Base-by-base conservation (phyloP, 768 basidiomycete genomes). In the Agrocybe chaxingu region DNA sequence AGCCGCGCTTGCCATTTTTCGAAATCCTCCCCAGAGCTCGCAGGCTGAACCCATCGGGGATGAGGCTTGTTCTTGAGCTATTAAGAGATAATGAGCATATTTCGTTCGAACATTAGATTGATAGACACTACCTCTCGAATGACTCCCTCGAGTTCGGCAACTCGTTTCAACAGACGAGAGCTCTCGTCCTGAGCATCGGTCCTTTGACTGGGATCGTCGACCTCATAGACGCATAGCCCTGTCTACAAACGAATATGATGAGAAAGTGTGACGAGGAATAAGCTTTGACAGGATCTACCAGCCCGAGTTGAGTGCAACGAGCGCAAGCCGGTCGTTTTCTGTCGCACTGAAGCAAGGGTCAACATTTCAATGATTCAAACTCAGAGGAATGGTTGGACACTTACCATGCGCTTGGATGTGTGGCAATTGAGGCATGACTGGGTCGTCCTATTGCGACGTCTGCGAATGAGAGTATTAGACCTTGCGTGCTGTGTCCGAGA, bases 121-220 rank as follows among this genome's bases (percentile, higher is more conserved):
- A 18, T 18, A 19, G 2, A 16, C 60, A 65, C 50, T 59, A 84
- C 85, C 74, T 87, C 87, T n/a, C 89, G 80, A 53, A 92, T 85
- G 34, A 91, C 87, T 45, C 86, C 84, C 66, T 92, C 89, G 0
- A 92, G 76, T 59, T 92, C 89, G 24, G 88, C 88, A 18, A 92
- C 85, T 41, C 89, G 80, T 53, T 81, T 80, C 47, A 87, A 77
- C 16, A 92, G 73, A 34, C 83, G 76, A 32, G 80, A 75, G 39
- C 75, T 75, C 62, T 91, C 89, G 50, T 85, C 85, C 52, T 79
- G 78, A 8, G 66, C 59, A 44, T 76, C 75, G 9, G 68, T 70
- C 60, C 80, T 74, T 64, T 82, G 79, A 52, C 66, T 80, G 19
- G 85, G 84, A 58, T 89, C 87, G 58, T 91, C 89, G 6, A 91